Conservation (phyloP, 2,329 filamentous ascomycete species). For the Tolypocladium pustulatum region DNA sequence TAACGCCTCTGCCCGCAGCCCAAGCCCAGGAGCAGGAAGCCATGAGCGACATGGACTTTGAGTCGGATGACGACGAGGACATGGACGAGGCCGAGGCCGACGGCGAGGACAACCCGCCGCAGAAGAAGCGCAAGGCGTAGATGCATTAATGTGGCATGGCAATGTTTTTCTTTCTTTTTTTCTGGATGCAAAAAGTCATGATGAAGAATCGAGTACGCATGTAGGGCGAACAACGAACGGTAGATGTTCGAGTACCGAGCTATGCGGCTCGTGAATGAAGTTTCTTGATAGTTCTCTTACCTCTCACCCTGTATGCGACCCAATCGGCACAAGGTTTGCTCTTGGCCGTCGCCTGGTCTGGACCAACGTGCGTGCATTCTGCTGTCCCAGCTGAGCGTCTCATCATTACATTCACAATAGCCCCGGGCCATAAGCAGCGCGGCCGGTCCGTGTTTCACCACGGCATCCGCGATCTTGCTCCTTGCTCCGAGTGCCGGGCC, state of each 20-base stretch:
- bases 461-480: no score
- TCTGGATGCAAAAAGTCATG: neutral
- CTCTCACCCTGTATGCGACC: neutral
- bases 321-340: neutral
- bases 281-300: neutral
- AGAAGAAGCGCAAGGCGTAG: conserved; percentile 34
- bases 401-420: no score
- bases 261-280: conserved; percentile 1
- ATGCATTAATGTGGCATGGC: neutral
- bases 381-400: neutral
- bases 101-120: conserved; percentile 29
- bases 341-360: no score
- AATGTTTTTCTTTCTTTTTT: neutral
- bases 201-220: neutral
- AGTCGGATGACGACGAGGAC: conserved; percentile 34
- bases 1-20: neutral
- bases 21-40: conserved; percentile 57
- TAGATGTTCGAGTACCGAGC: neutral
- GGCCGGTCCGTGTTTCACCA: no score
- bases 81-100: conserved; percentile 35
- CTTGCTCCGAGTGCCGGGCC: neutral
- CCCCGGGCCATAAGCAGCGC: neutral
- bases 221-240: neutral
- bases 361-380: neutral
- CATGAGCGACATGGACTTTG: conserved; percentile 60